Conservation (phyloP, 176 grass and related monocot species). For the Bothriochloa decipiens region DNA sequence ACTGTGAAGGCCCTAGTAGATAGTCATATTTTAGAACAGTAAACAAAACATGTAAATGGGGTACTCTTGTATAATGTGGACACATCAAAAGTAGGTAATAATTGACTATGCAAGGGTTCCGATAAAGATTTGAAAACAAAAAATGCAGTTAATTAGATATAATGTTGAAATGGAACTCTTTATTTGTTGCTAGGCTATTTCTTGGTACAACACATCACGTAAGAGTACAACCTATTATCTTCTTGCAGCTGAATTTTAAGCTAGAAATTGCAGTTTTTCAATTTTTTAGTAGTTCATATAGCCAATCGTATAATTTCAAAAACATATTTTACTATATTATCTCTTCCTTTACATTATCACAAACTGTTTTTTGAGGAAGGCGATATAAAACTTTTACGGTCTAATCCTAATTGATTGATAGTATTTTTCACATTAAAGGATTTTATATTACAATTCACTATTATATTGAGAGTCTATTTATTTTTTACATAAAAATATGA, state of each 20-base stretch:
- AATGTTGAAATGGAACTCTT: background rate
- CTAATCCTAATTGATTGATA: background rate
- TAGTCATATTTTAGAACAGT: no score
- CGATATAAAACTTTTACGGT: background rate
- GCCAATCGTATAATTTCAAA: background rate
- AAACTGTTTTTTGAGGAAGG: background rate
- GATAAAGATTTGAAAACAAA: background rate
- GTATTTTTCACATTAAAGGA: background rate
- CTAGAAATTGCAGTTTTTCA: background rate
- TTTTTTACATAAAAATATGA: background rate
- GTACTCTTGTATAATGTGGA: background rate
- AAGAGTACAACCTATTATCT: background rate
- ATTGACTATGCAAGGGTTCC: background rate
- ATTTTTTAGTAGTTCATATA: background rate
- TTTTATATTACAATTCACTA: background rate
- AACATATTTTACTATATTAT: background rate
- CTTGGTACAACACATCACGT: background rate
- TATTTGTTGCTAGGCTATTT: background rate
- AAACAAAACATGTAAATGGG: background rate
- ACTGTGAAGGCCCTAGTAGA: no score
- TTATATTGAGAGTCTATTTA: background rate
- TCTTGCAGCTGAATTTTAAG: background rate
- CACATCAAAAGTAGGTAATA: background rate
- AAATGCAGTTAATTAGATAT: background rate
- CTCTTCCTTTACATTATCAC: background rate